Evolutionary conservation across 768 basidiomycete genomes (phyloP), one percentile per base, ranked within the genome.

Genomic region (Rhodotorula toruloides): DNA sequence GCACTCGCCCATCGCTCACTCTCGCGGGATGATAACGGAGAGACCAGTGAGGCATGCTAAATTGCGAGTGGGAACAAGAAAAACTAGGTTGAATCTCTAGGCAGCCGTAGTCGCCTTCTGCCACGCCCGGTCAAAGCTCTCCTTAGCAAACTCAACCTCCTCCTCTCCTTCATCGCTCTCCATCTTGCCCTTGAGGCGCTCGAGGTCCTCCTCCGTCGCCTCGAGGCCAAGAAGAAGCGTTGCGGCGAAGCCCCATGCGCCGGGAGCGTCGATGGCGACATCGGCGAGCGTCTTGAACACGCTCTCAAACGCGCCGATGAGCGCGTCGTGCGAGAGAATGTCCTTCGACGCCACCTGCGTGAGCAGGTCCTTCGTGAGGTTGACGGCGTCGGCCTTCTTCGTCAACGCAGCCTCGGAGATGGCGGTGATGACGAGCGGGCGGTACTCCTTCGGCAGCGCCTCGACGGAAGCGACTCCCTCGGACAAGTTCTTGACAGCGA

Each of bases 391-490:
- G 75, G 87, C 85, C 80, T 91, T 96, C 68, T 84, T 82, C 76
- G 93, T 87, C 71, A 96, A 81, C 2, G 88, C 90, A 31, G 80
- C 82, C 19, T 82, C 82, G 49, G 88, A 83, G 50, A 98, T 79
- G 77, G 86, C 86, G 74, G 89, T 85, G 68, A 94, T 84, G 37
- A 98, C 83, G 29, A 78, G 78, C 62, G 78, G 78, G 44, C 87
- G 86, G 73, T 87, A 82, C 63, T 82, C 81, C 32, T 82, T 77
- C 11, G 90, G 86, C 34, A 97, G 81, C 27, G 81, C 83, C 55
- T 83, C 81, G 79, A 94, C 91, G 81, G 92, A 93, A 32, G 83
- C 83, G 72, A 90, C 90, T 19, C 89, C 91, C 77, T 96, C 93
- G 40, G 87, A 86, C 62, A 96, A 77, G 74, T 86, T 88, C 71